Evolutionary conservation across 495 filamentous ascomycete species (phyloP), one percentile per base, ranked within the genome.

Genomic region (Lophiostoma macrostomum): DNA sequence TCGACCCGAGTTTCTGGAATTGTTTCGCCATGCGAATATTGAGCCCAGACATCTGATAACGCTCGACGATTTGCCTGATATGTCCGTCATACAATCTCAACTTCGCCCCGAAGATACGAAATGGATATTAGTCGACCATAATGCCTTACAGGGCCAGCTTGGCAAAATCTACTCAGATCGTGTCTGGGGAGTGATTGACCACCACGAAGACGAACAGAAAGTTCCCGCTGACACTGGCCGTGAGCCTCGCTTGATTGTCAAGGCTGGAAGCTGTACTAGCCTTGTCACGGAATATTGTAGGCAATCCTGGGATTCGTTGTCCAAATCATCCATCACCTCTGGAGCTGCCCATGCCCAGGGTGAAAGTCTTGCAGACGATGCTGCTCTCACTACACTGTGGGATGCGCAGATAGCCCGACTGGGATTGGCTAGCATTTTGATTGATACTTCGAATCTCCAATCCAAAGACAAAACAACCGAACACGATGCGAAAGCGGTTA

Each of bases 111-210:
- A 53, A 30, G 63, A 58, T 27, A 71, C 72, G 6, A 69, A 67
- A 28, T 84, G 80, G 78, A 67, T 88, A 1, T 75, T 98, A 11
- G 89, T 98, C 1, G 93, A 98, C 70, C 94, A 96, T 78, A 97
- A 97, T 63, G 80, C 75, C 3, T 72, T 90, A 14, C 81, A 84
- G 11, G 80, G 83, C 0, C 56, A 66, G 3, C 64, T 85, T 7
- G 66, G 41, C 69, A 66, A 34, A 36, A 60, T 73, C 66, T 71
- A 73, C 16, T 52, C 64, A 14, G 55, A 60, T 22, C 64, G 71
- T 5, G 76, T 91, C 0, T 63, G 78, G 5, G 93, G 86, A n/a
- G 88, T 87, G 50, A 84, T 98, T 36, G 93, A 98, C 67, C 93
- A 98, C 69, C 94, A 97, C 65, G 82, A 80, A 0, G 88, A 98